Evolutionary conservation across 768 basidiomycete genomes (phyloP).

Genomic region (Lactarius pseudohatsudake): DNA sequence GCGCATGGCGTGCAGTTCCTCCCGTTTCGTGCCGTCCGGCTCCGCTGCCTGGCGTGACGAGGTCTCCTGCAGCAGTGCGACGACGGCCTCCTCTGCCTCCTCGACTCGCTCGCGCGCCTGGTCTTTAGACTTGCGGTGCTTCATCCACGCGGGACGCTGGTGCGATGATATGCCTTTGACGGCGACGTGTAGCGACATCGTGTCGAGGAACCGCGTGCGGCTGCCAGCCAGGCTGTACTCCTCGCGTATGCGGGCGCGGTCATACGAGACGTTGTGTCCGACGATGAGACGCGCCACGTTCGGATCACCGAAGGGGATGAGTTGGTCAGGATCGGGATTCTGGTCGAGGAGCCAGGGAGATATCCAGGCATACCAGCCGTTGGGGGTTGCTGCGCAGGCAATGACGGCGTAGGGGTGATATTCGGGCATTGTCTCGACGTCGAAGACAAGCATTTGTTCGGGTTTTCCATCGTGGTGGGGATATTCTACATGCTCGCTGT

Average conservation of each 20-base stretch:
- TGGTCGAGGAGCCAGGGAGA: slow-evolving; percentile 86
- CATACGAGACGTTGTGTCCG: slow-evolving; percentile 95
- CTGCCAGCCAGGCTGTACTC: slow-evolving; percentile 76
- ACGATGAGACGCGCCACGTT: slow-evolving; percentile 63
- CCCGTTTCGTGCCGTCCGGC: slow-evolving; percentile 38
- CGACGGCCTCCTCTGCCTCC: slow-evolving; percentile 64
- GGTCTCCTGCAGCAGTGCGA: slow-evolving; percentile 49
- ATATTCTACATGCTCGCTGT: slow-evolving; percentile 67
- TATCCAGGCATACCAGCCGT: slow-evolving; percentile 95
- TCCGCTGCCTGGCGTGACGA: slow-evolving; percentile 41
- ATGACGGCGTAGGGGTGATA: slow-evolving; percentile 82
- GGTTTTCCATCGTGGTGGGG: slow-evolving; percentile 62
- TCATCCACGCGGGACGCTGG: slow-evolving; percentile 92
- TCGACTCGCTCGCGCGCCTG: slow-evolving; percentile 52
- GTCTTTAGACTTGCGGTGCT: slow-evolving; percentile 71
- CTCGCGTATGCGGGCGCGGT: slow-evolving; percentile 76
- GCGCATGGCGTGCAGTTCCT: slow-evolving; percentile 42
- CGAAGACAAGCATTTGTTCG: slow-evolving; percentile 81
- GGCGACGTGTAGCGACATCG: slow-evolving; percentile 92
- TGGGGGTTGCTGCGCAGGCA: slow-evolving; percentile 80
- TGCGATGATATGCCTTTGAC: slow-evolving; percentile 93
- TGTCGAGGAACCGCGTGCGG: slow-evolving; percentile 83
- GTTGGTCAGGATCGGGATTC: slow-evolving; percentile 54
- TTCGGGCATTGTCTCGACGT: slow-evolving; percentile 90
- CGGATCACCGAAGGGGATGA: slow-evolving; percentile 71